phyloP scores from a whole-genome alignment of 495 filamentous ascomycete species.

The Aspergillus panamensis region DNA sequence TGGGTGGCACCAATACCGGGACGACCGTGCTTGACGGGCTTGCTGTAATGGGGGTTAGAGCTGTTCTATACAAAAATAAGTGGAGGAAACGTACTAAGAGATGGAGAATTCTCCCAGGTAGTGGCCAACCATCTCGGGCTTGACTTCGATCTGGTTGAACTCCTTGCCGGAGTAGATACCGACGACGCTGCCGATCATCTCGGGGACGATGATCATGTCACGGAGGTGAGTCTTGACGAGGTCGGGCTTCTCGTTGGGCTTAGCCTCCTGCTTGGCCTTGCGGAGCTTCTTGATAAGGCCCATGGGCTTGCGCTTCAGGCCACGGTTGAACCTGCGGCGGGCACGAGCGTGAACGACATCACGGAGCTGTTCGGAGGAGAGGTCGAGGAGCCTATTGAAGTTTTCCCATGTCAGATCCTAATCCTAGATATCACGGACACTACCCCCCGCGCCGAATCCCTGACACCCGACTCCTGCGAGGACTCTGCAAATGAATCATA shows the following conservation, averaged over 20 bases:
- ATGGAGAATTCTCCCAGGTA: slow-evolving; percentile 99
- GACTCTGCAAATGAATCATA: slow-evolving; percentile 5
- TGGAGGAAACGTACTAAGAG: slow-evolving; percentile 78
- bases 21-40: slow-evolving; percentile 99
- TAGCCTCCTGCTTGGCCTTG: slow-evolving; percentile 99
- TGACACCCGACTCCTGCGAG: slow-evolving; percentile 5
- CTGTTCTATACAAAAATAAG: slow-evolving; percentile 19
- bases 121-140: slow-evolving; percentile 99
- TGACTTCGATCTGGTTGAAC: slow-evolving; percentile 99
- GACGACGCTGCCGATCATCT: slow-evolving; percentile 98
- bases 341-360: slow-evolving; percentile 98
- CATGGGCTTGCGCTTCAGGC: slow-evolving; percentile 99
- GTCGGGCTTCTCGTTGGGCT: slow-evolving; percentile 99
- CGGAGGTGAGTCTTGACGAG: slow-evolving; percentile 98
- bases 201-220: slow-evolving; percentile 98
- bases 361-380: slow-evolving; percentile 96
- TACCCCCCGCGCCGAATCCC: not conserved
- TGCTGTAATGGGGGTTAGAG: slow-evolving; percentile 58
- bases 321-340: slow-evolving; percentile 97
- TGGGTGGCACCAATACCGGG: slow-evolving; percentile 99
- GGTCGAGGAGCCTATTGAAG: slow-evolving; percentile 80
- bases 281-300: slow-evolving; percentile 99
- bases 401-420: slow-evolving; percentile 21
- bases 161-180: slow-evolving; percentile 99
- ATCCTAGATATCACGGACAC: slow-evolving; percentile 18